Conservation (phyloP, 192 early-diverging fungal species). For the Backusella mclennaniae region DNA sequence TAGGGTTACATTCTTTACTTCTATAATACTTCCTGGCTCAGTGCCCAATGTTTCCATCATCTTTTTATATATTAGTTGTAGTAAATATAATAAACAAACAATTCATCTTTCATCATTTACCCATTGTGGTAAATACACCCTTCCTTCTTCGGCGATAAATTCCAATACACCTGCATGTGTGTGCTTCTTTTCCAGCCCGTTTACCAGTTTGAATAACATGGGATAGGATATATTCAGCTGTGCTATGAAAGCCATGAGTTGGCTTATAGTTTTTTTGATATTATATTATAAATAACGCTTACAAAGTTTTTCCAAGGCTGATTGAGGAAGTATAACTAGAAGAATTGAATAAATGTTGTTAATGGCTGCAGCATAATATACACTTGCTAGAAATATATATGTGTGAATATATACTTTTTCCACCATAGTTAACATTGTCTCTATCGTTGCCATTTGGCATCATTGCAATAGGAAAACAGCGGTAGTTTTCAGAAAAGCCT, state of each 20-base stretch:
- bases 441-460: conserved; percentile 70
- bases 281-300: conserved; percentile 9
- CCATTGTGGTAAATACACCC: conserved; percentile 95
- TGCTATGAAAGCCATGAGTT: conserved; percentile 39
- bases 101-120: conserved; percentile 31
- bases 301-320: conserved; percentile 70
- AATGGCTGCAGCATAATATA: neutral
- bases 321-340: conserved; percentile 75
- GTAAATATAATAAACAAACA: neutral
- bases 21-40: conserved; percentile 73
- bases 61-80: conserved; percentile 33
- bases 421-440: conserved; percentile 73
- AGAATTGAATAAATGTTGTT: neutral
- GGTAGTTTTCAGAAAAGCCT: conserved; percentile 52
- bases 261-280: neutral
- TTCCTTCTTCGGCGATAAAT: conserved; percentile 97
- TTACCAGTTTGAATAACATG: conserved; percentile 86
- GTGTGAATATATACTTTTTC: conserved; percentile 64
- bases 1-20: conserved; percentile 75
- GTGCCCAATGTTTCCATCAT: conserved; percentile 91
- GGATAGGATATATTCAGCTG: conserved; percentile 88
- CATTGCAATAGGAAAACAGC: conserved; percentile 75
- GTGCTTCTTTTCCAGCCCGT: conserved; percentile 48
- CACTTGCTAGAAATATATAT: neutral
- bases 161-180: conserved; percentile 98